Evolutionary conservation across 257 asterid species (phyloP).

Genomic region (Asclepias syriaca): DNA sequence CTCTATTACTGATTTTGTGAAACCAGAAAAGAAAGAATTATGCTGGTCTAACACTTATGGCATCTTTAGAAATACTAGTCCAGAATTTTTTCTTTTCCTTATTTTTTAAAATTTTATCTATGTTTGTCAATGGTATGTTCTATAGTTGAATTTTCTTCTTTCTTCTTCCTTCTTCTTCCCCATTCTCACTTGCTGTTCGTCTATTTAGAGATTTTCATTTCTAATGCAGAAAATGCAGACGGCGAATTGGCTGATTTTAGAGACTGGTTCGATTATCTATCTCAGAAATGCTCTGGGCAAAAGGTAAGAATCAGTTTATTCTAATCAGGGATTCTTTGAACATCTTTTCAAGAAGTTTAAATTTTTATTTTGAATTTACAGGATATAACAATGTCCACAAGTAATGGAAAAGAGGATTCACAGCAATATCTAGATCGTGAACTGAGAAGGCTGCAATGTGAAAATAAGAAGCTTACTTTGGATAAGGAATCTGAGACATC

Average conservation of each 20-base stretch:
- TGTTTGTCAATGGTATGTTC: neutral
- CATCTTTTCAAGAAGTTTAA: neutral
- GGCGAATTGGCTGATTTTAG: slow-evolving; percentile 54
- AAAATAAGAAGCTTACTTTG: slow-evolving; percentile 36
- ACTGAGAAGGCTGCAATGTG: slow-evolving; percentile 46
- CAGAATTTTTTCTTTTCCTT: no score
- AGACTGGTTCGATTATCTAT: slow-evolving; percentile 42
- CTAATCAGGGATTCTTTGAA: neutral
- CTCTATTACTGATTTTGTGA: neutral
- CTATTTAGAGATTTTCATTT: slow-evolving; percentile 9
- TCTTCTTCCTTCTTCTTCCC: neutral
- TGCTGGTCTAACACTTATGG: neutral
- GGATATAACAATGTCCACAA: slow-evolving; percentile 35
- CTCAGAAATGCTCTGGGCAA: slow-evolving; percentile 35
- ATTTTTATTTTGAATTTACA: slow-evolving; percentile 24
- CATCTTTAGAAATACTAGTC: neutral
- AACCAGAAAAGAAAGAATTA: neutral
- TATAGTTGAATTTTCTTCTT: neutral
- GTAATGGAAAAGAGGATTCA: slow-evolving; percentile 20
- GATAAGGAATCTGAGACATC: slow-evolving; percentile 50
- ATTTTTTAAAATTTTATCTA: neutral
- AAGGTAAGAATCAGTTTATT: slow-evolving; percentile 33
- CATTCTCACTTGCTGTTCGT: neutral
- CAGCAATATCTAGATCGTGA: slow-evolving; percentile 37
- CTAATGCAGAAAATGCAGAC: slow-evolving; percentile 46